A percentile compares a stretch with the other conserved stretches of the same genome.
These are phyloP conservation scores for Hypoxylon sp. DNA, from an alignment of 2,329 filamentous ascomycete species.

Conservation along the genomic window DNA sequence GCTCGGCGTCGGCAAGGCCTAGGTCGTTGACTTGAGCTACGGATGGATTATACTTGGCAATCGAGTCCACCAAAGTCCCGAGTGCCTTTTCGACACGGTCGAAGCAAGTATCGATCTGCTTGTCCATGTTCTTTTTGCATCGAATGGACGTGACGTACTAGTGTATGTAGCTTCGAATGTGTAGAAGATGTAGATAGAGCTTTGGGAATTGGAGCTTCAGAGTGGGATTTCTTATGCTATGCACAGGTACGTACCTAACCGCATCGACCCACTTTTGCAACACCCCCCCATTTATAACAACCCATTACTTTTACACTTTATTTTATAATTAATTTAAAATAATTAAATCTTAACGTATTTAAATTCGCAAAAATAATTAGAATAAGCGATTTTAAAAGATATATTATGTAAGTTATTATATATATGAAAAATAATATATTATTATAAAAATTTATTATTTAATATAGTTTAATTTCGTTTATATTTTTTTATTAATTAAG, in stretches of 20 bases:
- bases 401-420: too few relatives aligned
- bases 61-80: conserved; percentile 78
- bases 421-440: too few relatives aligned
- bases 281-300: too few relatives aligned
- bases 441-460: too few relatives aligned
- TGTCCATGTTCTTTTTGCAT: conserved; percentile 64
- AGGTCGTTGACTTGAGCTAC: conserved; percentile 75
- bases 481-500: too few relatives aligned
- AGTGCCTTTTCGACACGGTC: conserved; percentile 76
- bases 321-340: too few relatives aligned
- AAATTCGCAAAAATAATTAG: too few relatives aligned
- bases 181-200: not conserved
- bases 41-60: conserved; percentile 84
- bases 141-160: not conserved
- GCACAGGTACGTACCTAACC: not conserved
- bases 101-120: conserved; percentile 70
- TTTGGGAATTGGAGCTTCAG: not conserved
- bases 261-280: not conserved
- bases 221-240: not conserved
- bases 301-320: too few relatives aligned
- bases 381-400: too few relatives aligned
- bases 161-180: not conserved
- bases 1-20: conserved; percentile 74
- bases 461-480: too few relatives aligned
- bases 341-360: too few relatives aligned